Base-by-base conservation (phyloP, 2,329 filamentous ascomycete genomes). In the Cladosporium colombiae region DNA sequence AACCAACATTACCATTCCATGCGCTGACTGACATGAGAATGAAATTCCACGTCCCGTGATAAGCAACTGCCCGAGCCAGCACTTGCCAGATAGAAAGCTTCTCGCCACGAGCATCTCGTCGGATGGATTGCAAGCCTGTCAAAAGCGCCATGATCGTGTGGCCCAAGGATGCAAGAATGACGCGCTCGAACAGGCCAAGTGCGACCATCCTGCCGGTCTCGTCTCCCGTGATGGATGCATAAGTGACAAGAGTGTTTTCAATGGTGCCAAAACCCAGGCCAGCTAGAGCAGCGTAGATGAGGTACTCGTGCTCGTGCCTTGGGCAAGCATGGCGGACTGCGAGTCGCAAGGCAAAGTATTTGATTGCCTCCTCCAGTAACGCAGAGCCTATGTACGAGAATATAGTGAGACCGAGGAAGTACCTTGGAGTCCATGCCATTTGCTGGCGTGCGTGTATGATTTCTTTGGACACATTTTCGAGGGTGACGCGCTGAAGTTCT, bases 291-390 rank as follows among this genome's bases (percentile, higher is more conserved):
- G 27, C 59, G 33, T 62, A 62, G 6, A 62, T 40, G 46, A 62
- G 59, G 14, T 62, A 62, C 46, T 62, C 59, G 10, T 35, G 46
- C 13, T 62, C 59, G 14, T 62, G 59, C 14, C 52, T 62, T n/a
- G 59, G 59, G 13, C 46, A 46, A 11, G 59, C 46, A 21, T n/a
- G 59, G 21, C 46, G 49, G 14, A 62, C 21, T 40, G 59, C 59
- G 18, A 62, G 29, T 8, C 59, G 46, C 11, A 62, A 18, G 8
- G 59, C 59, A 6, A 62, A 2, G 10, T 62, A 62, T n/a, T 62
- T 62, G 29, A 62, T 49, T 11, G 21, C 46, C 40, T 62, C 59
- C 44, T 62, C 59, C 5, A 53, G 13, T 5, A 40, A 8, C 1
- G 40, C 46, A 27, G 59, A 31, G 2, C 59, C 59, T 8, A 53